Evolutionary conservation across 2,329 filamentous ascomycete genomes (phyloP), one percentile per base, ranked within the genome.

Genomic region (Aspergillus nomiae): DNA sequence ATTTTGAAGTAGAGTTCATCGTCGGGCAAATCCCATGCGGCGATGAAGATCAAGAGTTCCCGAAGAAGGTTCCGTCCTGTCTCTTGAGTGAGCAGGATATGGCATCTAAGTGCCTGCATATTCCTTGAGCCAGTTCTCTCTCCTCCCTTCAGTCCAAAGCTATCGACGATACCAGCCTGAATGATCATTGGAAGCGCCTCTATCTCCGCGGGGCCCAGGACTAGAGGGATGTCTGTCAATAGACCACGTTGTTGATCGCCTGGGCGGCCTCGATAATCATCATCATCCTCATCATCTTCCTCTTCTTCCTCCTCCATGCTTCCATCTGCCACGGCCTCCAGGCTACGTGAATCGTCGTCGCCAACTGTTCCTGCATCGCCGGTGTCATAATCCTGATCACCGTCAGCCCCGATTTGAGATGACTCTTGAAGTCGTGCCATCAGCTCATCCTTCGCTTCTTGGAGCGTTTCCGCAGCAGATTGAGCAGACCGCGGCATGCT

Each of bases 181-280:
- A 98, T 90, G 63, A 97, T 96, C 94, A 97, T 97, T 60, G 96
- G 94, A 59, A 98, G 81, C 7, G 95, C 94, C 77, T 98, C 94
- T 59, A 97, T 97, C 78, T 98, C 94, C 61, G 93, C 94, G 0
- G 94, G 94, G 50, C 96, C 94, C 34, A 98, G 84, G 43, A 97
- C 96, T 68, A 98, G 91, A 34, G 94, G 94, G 14, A 98, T 92
- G 75, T 98, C 94, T 0, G 94, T 97, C 60, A 98, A 81, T 16
- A 98, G 81, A 14, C 94, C 94, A 21, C 92, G 90, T 73, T 84
- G 81, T 64, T 85, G 81, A 66, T 84, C 82, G 12, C 82, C 80
- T 24, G 82, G 79, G 12, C 82, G 78, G n/a, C 80, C 78, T 55
- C 81, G 80, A 59, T 85, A 84, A 61, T 84, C 79, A 54, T 84